These are phyloP conservation scores for Santalum album DNA, from an alignment of 164 flowering plant species.

Conservation along the genomic window DNA sequence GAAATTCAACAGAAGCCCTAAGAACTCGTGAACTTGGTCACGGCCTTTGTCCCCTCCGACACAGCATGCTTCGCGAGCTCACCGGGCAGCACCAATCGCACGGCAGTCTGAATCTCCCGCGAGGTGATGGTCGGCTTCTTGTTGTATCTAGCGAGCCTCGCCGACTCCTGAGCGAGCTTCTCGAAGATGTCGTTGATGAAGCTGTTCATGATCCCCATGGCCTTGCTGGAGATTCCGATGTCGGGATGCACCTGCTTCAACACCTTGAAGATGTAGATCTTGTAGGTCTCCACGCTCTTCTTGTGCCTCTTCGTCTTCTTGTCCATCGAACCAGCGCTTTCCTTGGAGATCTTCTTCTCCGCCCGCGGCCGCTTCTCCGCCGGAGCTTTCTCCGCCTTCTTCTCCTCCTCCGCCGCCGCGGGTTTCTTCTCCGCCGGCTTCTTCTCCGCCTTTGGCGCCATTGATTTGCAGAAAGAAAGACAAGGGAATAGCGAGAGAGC, in stretches of 20 bases:
- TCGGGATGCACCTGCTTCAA: neutral
- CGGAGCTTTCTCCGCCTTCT: constrained; percentile 12
- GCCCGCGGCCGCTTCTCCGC: constrained; percentile 20
- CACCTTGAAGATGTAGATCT: constrained; percentile 9
- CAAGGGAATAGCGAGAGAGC: neutral
- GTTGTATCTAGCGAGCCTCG: constrained; percentile 32
- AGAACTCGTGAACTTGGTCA: constrained; percentile 41
- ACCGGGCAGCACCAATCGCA: constrained; percentile 27
- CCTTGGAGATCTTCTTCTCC: constrained; percentile 17
- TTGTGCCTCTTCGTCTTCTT: constrained; percentile 34
- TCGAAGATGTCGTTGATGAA: constrained; percentile 38
- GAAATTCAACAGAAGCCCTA: too few relatives aligned
- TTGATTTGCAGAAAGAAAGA: neutral
- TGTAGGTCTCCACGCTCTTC: constrained; percentile 8
- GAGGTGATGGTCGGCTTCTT: constrained; percentile 42
- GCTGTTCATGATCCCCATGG: constrained; percentile 45
- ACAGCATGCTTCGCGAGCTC: constrained; percentile 41
- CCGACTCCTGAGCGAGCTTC: constrained; percentile 33
- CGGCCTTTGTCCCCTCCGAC: constrained; percentile 38
- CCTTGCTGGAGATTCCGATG: constrained; percentile 20
- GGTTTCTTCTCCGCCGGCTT: constrained; percentile 4
- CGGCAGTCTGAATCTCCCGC: constrained; percentile 39
- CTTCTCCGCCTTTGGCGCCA: constrained; percentile 31
- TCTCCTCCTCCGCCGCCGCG: neutral
- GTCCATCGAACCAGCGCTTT: constrained; percentile 11